These are phyloP conservation scores for Solanum rostratum DNA, from an alignment of 257 asterid species.

Conservation along the genomic window DNA sequence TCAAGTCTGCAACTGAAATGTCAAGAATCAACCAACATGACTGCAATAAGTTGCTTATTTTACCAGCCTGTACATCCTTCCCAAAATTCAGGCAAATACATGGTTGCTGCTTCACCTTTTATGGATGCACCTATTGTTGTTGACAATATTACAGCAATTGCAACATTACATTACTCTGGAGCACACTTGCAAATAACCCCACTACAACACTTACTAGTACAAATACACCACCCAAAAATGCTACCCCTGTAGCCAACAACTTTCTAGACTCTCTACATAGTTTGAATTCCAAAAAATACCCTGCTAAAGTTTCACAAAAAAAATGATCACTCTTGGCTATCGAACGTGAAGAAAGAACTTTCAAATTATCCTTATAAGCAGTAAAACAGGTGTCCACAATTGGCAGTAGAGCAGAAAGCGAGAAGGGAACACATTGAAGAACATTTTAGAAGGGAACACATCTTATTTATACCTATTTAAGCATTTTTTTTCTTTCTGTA, in stretches of 20 bases:
- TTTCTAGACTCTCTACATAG: conserved; percentile 47
- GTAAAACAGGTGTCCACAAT: no score
- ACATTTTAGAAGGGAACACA: no score
- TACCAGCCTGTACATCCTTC: not conserved
- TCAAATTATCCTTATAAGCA: no score
- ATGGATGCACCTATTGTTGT: conserved; percentile 59
- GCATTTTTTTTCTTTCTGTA: no score
- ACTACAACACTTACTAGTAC: conserved; percentile 30
- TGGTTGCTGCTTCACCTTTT: conserved; percentile 75
- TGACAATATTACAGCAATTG: conserved; percentile 79
- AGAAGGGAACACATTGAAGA: no score
- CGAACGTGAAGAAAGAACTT: no score
- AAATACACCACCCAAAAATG: conserved; percentile 40
- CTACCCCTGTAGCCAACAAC: conserved; percentile 58
- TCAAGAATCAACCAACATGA: not conserved
- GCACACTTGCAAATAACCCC: conserved; percentile 31
- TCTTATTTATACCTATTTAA: no score
- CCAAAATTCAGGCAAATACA: conserved; percentile 44
- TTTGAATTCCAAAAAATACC: conserved; percentile 48
- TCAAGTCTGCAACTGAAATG: not conserved
- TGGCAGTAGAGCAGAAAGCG: no score
- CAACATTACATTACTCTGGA: conserved; percentile 69
- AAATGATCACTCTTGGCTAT: conserved; percentile 55
- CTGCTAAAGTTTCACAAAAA: conserved; percentile 62
- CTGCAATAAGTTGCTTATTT: not conserved